Evolutionary conservation across 768 basidiomycete genomes (phyloP).

Genomic region (Boletus rubroflammeus): DNA sequence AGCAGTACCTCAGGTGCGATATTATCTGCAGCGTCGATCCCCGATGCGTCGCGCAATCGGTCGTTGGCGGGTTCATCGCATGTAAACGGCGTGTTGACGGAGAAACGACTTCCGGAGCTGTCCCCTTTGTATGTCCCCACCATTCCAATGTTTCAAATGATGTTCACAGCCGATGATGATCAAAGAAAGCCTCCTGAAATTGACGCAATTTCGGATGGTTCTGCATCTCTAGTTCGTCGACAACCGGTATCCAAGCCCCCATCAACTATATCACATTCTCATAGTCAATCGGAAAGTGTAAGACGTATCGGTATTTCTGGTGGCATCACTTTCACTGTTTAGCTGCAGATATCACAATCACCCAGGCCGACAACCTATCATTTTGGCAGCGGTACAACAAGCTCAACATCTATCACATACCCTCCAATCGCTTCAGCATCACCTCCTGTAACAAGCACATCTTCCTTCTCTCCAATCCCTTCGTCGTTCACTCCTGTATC

Average conservation of each 20-base stretch:
- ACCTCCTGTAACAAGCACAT: conserved; percentile 34
- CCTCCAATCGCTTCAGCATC: conserved; percentile 42
- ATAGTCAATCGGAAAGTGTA: conserved; percentile 51
- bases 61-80: conserved; percentile 3
- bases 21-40: conserved; percentile 14
- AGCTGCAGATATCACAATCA: conserved; percentile 34
- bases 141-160: not conserved
- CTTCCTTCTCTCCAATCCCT: conserved; percentile 40
- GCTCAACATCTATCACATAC: conserved; percentile 50
- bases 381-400: conserved; percentile 35
- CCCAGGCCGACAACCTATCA: conserved; percentile 34
- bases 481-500: conserved; percentile 41
- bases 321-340: conserved; percentile 14
- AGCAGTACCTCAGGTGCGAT: conserved; percentile 28
- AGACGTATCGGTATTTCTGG: conserved; percentile 11
- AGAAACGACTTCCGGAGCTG: conserved; percentile 17
- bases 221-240: conserved; percentile 31
- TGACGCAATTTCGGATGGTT: conserved; percentile 12
- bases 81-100: conserved; percentile 17
- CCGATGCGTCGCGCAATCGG: conserved; percentile 16
- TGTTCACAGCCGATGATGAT: conserved; percentile 11
- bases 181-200: conserved; percentile 19
- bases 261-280: conserved; percentile 43
- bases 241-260: conserved; percentile 42
- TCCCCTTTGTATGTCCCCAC: conserved; percentile 19